These are phyloP conservation scores for Mucor piriformis DNA, from an alignment of 371 early-diverging fungal genomes.

Conservation along the genomic window DNA sequence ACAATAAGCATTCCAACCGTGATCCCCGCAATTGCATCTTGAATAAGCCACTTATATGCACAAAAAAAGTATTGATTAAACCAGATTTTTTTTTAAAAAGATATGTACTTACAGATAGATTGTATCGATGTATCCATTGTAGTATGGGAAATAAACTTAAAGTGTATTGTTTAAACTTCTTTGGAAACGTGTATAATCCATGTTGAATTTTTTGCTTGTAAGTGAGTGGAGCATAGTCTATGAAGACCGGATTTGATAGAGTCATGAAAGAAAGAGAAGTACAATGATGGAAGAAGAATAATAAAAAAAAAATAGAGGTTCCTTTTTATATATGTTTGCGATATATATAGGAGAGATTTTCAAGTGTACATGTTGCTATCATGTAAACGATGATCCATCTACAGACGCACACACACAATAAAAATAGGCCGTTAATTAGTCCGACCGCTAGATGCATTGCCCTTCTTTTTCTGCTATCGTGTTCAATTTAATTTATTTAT, in stretches of 20 bases:
- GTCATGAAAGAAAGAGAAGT: not conserved
- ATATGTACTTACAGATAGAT: conserved; percentile 26
- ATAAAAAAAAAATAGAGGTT: not conserved
- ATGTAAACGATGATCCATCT: not conserved
- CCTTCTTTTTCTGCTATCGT: no score
- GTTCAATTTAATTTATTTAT: no score
- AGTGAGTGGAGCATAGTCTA: not conserved
- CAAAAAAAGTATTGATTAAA: not conserved
- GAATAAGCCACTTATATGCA: conserved; percentile 79
- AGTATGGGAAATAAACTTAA: conserved; percentile 11
- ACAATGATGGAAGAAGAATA: no score
- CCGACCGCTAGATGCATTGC: not conserved
- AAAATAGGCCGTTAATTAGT: conserved; percentile 4
- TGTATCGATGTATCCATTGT: conserved; percentile 34
- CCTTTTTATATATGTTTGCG: not conserved
- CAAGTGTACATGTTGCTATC: no score
- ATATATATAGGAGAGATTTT: not conserved
- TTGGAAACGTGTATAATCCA: not conserved
- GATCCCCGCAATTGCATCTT: conserved; percentile 83
- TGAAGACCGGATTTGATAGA: not conserved
- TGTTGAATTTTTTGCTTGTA: not conserved
- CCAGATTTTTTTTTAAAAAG: not conserved
- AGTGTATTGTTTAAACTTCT: not conserved
- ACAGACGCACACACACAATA: not conserved
- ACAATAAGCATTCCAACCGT: conserved; percentile 86